Evolutionary conservation across 75 land plant genomes (phyloP).

Genomic region (Pseudotsuga menziesii): DNA sequence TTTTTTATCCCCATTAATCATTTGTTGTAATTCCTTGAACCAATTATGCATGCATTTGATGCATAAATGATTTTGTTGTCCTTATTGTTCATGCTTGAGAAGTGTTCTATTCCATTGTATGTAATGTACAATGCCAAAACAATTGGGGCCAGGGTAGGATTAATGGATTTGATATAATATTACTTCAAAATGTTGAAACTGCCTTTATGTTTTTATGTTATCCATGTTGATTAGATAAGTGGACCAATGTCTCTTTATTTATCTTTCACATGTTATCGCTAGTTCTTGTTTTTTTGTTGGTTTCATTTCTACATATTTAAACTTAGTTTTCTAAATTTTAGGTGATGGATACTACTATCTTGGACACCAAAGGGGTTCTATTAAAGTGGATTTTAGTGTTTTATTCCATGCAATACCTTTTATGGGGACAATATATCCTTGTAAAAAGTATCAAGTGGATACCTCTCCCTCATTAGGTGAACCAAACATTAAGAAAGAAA

Average conservation of each 20-base stretch:
- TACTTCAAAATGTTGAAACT: too few relatives aligned
- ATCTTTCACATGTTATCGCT: too few relatives aligned
- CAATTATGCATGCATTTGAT: not conserved
- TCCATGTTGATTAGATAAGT: not conserved
- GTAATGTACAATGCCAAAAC: too few relatives aligned
- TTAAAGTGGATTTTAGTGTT: slow-evolving; percentile 15
- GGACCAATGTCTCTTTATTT: not conserved
- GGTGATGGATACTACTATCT: slow-evolving; percentile 27
- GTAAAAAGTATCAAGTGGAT: slow-evolving; percentile 37
- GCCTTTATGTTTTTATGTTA: too few relatives aligned
- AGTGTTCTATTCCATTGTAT: too few relatives aligned
- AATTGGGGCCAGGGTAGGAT: too few relatives aligned
- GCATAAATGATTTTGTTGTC: not conserved
- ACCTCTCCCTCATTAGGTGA: slow-evolving; percentile 12
- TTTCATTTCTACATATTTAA: too few relatives aligned
- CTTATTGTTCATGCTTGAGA: not conserved
- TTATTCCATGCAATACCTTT: slow-evolving; percentile 22
- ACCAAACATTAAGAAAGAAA: too few relatives aligned
- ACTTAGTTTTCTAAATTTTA: too few relatives aligned
- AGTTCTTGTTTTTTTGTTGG: too few relatives aligned
- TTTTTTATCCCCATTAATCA: not conserved
- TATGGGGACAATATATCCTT: slow-evolving; percentile 39
- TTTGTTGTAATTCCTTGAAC: not conserved
- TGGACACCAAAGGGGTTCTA: slow-evolving; percentile 17
- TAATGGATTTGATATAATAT: too few relatives aligned